These are phyloP conservation scores for Coprinopsis marcescibilis DNA, from an alignment of 768 basidiomycete species.

Conservation along the genomic window DNA sequence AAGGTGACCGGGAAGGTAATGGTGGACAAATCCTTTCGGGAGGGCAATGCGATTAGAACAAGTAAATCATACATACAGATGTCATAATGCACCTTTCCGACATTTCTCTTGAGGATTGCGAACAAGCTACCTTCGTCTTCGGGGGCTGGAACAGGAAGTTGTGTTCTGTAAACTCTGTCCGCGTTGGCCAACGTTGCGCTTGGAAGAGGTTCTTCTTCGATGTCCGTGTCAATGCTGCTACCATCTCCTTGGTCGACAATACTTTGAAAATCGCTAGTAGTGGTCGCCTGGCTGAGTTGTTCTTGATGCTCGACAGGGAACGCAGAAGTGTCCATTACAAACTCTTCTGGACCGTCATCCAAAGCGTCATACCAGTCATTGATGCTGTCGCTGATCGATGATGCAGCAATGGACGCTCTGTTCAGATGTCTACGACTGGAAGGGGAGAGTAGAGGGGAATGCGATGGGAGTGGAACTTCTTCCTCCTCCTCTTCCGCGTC, in stretches of 20 bases:
- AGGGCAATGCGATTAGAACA: constrained; percentile 3
- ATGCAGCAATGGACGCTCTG: constrained; percentile 42
- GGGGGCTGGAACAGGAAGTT: constrained; percentile 52
- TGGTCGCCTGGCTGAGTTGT: constrained; percentile 32
- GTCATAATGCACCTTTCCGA: constrained; percentile 59
- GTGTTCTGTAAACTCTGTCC: constrained; percentile 44
- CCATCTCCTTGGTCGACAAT: constrained; percentile 33
- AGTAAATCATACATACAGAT: constrained; percentile 2
- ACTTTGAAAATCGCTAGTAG: constrained; percentile 35
- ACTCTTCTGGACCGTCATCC: constrained; percentile 69
- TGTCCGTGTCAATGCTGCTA: constrained; percentile 52
- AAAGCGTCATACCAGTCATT: constrained; percentile 77
- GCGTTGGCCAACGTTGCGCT: constrained; percentile 11
- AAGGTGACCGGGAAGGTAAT: constrained; percentile 85
- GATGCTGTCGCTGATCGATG: constrained; percentile 41
- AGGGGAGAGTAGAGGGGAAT: constrained; percentile 15
- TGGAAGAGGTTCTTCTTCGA: constrained; percentile 28
- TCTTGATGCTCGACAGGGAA: constrained; percentile 31
- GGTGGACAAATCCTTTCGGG: constrained; percentile 83
- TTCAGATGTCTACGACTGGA: constrained; percentile 26
- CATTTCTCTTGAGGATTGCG: constrained; percentile 79
- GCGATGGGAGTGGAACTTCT: constrained; percentile 11
- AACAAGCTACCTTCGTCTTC: constrained; percentile 82
- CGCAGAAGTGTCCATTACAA: constrained; percentile 46
- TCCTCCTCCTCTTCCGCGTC: constrained; percentile 8